Evolutionary conservation across 352 stramenopile genomes (phyloP), one percentile per base, ranked within the genome.

Genomic region (Phytopythium kandeliae): DNA sequence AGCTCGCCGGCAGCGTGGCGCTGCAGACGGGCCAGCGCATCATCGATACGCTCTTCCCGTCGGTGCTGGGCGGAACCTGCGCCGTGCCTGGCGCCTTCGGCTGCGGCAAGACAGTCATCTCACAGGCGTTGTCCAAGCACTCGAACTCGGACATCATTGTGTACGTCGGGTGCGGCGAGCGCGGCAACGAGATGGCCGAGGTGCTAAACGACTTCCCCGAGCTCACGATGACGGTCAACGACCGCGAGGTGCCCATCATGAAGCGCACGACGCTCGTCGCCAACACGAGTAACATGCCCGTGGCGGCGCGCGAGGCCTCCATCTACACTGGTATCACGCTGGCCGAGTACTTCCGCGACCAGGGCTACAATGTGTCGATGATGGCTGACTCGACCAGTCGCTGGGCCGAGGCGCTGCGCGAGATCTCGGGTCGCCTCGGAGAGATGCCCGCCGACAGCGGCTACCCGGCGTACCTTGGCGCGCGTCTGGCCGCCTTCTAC

Each of bases 281-380:
- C 50, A 99, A 99, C 79, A 99, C 97, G n/a, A 99, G 95, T 74
- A 99, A 99, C 89, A 99, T 99, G 97, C 97, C 97, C 45, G 97
- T 99, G 65, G 97, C 97, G 46, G 97, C 97, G 25, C 96, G 97
- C 81, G 97, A 99, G 76, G 97, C 97, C 26, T 98, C 92, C 33
- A 99, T 99, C 65, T 99, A 99, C 86, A 99, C 97, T 42, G 89
- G 92, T 45, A 99, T 99, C 60, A 99, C 97, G 41, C 79, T 99
- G 37, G 95, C 97, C 44, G 96, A 99, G 74, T 99, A 99, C 78
- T 99, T 99, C 82, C 90, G 97, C 73, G 97, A 99, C 80, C 84
- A 95, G 56, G 84, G 81, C 34, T 98, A 99, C 94, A 99, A 99
- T 68, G 97, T 99, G 62, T 98, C 96, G 37, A 99, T 99, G 97